Conservation (phyloP, 2,329 filamentous ascomycete genomes). For the Lachnellula arida region DNA sequence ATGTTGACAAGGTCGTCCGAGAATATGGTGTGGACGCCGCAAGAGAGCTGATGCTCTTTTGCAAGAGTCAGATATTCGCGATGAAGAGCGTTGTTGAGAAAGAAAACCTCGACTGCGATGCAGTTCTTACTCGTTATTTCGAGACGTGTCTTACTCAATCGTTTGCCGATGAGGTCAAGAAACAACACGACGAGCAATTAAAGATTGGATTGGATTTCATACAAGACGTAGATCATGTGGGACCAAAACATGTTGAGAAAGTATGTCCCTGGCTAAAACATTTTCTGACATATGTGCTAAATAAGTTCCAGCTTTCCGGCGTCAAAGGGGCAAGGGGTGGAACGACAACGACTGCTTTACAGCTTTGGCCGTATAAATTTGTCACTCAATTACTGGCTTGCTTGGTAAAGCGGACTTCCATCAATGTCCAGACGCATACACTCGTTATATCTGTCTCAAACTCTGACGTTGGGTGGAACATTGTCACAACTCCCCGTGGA, state of each 20-base stretch:
- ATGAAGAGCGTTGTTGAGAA: constrained; percentile 36
- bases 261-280: constrained; percentile 24
- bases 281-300: constrained; percentile 13
- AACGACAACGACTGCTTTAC: constrained; percentile 10
- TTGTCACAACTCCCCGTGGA: constrained; percentile 50
- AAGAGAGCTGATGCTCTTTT: constrained; percentile 36
- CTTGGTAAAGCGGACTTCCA: constrained; percentile 34
- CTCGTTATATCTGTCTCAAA: constrained; percentile 33
- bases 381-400: constrained; percentile 48
- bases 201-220: constrained; percentile 47
- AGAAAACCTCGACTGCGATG: constrained; percentile 41
- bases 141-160: constrained; percentile 34
- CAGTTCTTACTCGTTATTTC: constrained; percentile 34
- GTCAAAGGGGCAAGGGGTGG: constrained; percentile 13
- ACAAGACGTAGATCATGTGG: constrained; percentile 42
- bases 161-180: constrained; percentile 56
- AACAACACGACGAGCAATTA: constrained; percentile 52
- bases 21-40: constrained; percentile 35
- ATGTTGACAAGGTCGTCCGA: constrained; percentile 31
- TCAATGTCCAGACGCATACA: constrained; percentile 51
- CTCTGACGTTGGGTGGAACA: constrained; percentile 35
- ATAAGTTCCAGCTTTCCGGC: constrained; percentile 14
- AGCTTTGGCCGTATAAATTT: constrained; percentile 56
- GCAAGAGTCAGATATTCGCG: constrained; percentile 35
- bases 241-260: constrained; percentile 50